A percentile compares a stretch with the other conserved stretches of the same genome.
phyloP scores from a whole-genome alignment of 345 rosid genomes.

The Populus euphratica region DNA sequence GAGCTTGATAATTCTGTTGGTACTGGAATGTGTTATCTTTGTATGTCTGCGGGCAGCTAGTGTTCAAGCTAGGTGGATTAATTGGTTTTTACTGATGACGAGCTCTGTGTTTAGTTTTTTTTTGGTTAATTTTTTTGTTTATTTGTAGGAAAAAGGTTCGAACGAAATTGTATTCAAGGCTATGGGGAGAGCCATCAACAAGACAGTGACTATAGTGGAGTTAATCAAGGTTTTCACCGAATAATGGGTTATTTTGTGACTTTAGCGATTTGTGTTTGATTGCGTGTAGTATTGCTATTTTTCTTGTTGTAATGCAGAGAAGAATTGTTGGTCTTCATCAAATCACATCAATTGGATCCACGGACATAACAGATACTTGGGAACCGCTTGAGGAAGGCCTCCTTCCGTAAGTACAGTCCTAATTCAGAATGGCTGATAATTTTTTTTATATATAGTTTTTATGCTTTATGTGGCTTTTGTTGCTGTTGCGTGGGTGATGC shows the following conservation, averaged over 20 bases:
- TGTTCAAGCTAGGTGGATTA: neutral
- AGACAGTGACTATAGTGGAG: constrained; percentile 91
- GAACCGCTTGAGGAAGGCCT: constrained; percentile 98
- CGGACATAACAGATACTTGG: constrained; percentile 87
- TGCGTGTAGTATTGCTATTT: neutral
- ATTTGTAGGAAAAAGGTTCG: constrained; percentile 65
- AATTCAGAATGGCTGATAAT: neutral
- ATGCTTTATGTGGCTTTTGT: neutral
- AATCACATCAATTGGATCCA: constrained; percentile 79
- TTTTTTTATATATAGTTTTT: neutral
- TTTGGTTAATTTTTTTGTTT: neutral
- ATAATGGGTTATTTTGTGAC: neutral
- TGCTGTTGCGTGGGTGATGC: neutral
- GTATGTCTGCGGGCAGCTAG: neutral
- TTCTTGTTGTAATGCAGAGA: constrained; percentile 50
- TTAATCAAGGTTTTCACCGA: constrained; percentile 58
- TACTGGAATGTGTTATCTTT: neutral
- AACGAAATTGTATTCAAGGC: constrained; percentile 86
- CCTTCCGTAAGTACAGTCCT: constrained; percentile 56
- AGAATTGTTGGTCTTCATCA: constrained; percentile 94
- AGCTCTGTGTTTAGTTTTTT: neutral
- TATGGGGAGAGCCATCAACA: constrained; percentile 97
- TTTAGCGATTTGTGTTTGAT: neutral
- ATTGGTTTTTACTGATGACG: neutral
- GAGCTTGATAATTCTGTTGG: neutral